Evolutionary conservation across 345 rosid genomes (phyloP).

Genomic region (Pistacia atlantica): DNA sequence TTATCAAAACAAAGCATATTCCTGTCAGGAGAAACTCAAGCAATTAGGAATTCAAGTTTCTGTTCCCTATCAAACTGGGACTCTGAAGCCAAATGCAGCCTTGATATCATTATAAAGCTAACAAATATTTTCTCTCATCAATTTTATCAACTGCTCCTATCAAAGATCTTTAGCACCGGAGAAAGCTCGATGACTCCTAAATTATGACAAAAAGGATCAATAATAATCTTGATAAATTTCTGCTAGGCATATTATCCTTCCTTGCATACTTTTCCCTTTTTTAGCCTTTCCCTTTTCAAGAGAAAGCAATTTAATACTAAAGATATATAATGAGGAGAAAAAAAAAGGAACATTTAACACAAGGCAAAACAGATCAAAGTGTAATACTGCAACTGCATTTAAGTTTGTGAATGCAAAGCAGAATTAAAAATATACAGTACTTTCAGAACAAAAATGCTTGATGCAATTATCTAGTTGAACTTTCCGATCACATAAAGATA

Average conservation of each 20-base stretch:
- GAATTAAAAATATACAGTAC: neutral
- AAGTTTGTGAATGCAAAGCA: neutral
- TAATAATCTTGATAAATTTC: neutral
- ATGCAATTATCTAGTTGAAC: constrained; percentile 1
- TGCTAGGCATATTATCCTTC: neutral
- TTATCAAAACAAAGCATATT: neutral
- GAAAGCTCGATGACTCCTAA: constrained; percentile 1
- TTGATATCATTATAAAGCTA: neutral
- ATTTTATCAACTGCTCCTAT: neutral
- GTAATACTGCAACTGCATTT: neutral
- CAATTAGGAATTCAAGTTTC: neutral
- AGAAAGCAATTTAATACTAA: neutral
- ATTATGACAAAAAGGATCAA: neutral
- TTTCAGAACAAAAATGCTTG: neutral
- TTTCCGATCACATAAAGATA: neutral
- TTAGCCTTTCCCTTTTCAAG: neutral
- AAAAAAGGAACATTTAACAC: neutral
- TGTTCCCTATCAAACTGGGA: neutral
- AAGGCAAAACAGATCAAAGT: neutral
- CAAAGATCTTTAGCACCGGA: neutral
- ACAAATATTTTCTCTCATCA: neutral
- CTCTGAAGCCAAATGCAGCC: neutral
- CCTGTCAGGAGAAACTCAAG: neutral
- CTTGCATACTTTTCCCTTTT: neutral
- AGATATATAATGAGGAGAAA: neutral